These are phyloP conservation scores for Chaetomium tenue DNA, from an alignment of 495 filamentous ascomycete genomes.

Conservation along the genomic window DNA sequence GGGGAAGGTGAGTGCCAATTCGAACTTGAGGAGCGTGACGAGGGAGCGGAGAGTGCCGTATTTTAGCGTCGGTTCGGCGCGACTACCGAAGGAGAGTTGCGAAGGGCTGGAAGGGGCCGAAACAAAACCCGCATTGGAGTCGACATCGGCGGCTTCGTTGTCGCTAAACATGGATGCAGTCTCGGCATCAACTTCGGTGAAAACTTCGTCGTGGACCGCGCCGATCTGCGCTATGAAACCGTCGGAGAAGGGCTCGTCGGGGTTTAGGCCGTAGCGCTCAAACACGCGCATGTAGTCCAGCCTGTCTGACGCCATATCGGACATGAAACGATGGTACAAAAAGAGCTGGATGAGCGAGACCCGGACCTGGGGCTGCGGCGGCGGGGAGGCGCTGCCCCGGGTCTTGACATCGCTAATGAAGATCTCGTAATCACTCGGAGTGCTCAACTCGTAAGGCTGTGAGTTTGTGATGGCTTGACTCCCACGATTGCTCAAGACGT, in stretches of 20 bases:
- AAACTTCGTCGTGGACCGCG: constrained; percentile 60
- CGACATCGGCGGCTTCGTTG: constrained; percentile 13
- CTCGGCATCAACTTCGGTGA: constrained; percentile 37
- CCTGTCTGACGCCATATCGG: constrained; percentile 65
- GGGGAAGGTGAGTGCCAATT: constrained; percentile 58
- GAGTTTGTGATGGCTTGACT: constrained; percentile 19
- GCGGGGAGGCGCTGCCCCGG: constrained; percentile 58
- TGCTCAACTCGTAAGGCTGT: constrained; percentile 47
- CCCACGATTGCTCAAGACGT: constrained; percentile 38
- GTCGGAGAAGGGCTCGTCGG: constrained; percentile 67
- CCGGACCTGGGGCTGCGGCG: constrained; percentile 65
- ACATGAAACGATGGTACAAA: constrained; percentile 85
- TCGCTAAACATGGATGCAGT: constrained; percentile 7
- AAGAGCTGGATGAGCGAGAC: constrained; percentile 83
- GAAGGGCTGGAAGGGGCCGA: constrained; percentile 45
- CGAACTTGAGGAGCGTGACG: constrained; percentile 39
- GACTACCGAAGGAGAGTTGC: constrained; percentile 5
- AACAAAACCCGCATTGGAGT: constrained; percentile 7
- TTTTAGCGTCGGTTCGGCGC: constrained; percentile 19
- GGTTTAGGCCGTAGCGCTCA: constrained; percentile 64
- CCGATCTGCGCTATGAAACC: constrained; percentile 77
- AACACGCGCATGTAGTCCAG: constrained; percentile 68
- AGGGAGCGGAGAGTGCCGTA: constrained; percentile 45
- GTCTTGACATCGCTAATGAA: constrained; percentile 93
- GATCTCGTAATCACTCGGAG: constrained; percentile 67